Evolutionary conservation across 495 filamentous ascomycete species (phyloP).

Genomic region (Friedmanniomyces endolithicus): DNA sequence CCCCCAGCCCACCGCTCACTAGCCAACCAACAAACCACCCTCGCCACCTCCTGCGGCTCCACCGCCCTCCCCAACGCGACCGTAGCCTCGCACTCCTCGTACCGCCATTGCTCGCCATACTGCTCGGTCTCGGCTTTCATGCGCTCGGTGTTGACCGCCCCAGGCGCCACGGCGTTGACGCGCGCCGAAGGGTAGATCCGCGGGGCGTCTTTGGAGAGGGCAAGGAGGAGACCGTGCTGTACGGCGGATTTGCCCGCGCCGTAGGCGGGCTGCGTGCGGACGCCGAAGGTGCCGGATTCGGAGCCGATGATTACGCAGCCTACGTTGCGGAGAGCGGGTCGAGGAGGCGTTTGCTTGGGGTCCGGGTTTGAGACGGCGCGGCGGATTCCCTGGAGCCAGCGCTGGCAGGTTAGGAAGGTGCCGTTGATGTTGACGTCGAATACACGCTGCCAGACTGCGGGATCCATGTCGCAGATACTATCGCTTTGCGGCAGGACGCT

Average conservation of each 20-base stretch:
- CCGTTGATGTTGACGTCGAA: conserved; percentile 34
- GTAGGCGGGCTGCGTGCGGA: conserved; percentile 32
- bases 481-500: conserved; percentile 29
- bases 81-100: conserved; percentile 33
- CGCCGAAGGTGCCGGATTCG: conserved; percentile 35
- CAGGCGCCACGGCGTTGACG: conserved; percentile 36
- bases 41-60: conserved; percentile 29
- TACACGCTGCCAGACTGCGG: conserved; percentile 28
- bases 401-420: conserved; percentile 33
- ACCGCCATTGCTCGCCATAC: conserved; percentile 28
- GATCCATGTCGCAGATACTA: conserved; percentile 29
- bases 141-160: conserved; percentile 31
- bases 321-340: conserved; percentile 25
- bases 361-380: neutral
- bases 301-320: conserved; percentile 33
- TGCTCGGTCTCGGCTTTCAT: conserved; percentile 29
- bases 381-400: conserved; percentile 24
- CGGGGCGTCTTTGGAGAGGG: conserved; percentile 29
- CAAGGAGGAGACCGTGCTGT: conserved; percentile 30
- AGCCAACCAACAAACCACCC: conserved; percentile 32
- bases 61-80: conserved; percentile 29
- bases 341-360: neutral
- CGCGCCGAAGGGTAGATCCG: conserved; percentile 27
- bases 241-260: conserved; percentile 34
- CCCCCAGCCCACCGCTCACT: conserved; percentile 33